These are phyloP conservation scores for Zygosaccharomyces siamensis DNA, from an alignment of 805 yeast species.

Conservation along the genomic window DNA sequence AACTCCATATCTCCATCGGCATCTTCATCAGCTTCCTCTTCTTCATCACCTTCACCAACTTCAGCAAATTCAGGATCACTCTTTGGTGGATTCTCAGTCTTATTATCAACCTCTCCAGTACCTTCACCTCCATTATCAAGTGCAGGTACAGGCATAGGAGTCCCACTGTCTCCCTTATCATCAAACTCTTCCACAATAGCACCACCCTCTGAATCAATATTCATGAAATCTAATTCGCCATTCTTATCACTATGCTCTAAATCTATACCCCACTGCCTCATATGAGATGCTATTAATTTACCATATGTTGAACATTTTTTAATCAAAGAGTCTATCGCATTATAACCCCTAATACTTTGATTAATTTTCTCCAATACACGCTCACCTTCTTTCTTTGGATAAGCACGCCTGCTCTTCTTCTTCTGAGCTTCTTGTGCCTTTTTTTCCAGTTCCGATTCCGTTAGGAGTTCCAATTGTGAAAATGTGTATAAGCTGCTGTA, in stretches of 20 bases:
- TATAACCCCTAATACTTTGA: constrained; percentile 75
- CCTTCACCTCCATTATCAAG: constrained; percentile 16
- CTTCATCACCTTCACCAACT: constrained; percentile 32
- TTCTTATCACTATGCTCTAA: constrained; percentile 53
- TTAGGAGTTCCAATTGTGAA: constrained; percentile 50
- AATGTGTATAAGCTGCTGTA: constrained; percentile 55
- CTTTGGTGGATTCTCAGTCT: constrained; percentile 17
- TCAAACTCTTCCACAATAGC: constrained; percentile 32
- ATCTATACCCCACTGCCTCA: constrained; percentile 84
- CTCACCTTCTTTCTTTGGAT: constrained; percentile 61
- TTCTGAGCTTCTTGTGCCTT: constrained; percentile 22
- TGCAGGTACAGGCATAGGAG: constrained; percentile 19
- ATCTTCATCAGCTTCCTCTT: constrained; percentile 32
- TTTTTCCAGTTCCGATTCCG: constrained; percentile 29
- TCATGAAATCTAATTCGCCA: constrained; percentile 27
- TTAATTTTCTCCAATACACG: constrained; percentile 66
- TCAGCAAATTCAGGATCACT: constrained; percentile 21
- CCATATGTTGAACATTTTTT: constrained; percentile 79
- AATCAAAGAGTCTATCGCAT: constrained; percentile 90
- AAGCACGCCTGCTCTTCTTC: constrained; percentile 39
- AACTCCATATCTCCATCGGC: constrained; percentile 18
- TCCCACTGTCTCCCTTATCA: constrained; percentile 25
- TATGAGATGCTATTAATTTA: constrained; percentile 59
- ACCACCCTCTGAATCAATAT: constrained; percentile 31
- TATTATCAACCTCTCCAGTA: constrained; percentile 33